Evolutionary conservation across 1,139 yeast genomes (phyloP).

Genomic region (Petasospora rhodanensis): DNA sequence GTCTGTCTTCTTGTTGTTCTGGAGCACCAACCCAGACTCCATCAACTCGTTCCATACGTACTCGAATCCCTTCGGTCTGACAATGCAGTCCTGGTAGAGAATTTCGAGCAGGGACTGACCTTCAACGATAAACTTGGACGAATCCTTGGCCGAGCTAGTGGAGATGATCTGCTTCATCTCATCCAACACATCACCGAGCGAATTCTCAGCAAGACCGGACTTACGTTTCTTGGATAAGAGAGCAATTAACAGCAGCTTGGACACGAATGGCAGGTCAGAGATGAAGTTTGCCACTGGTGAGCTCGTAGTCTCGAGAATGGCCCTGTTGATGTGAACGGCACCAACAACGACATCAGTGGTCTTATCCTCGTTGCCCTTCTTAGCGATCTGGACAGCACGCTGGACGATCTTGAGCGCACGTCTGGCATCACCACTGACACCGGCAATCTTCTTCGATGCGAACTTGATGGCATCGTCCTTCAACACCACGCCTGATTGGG

Average conservation of each 20-base stretch:
- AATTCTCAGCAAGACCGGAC: constrained; percentile 65
- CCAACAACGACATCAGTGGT: constrained; percentile 46
- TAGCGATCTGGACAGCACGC: constrained; percentile 88
- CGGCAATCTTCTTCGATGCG: constrained; percentile 91
- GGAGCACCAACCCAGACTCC: constrained; percentile 71
- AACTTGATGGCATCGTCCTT: constrained; percentile 80
- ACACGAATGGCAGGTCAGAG: constrained; percentile 55
- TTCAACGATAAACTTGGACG: constrained; percentile 26
- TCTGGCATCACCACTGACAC: constrained; percentile 97
- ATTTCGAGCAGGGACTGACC: constrained; percentile 27
- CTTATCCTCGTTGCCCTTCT: constrained; percentile 34
- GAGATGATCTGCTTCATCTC: constrained; percentile 56
- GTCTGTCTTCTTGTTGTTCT: constrained; percentile 62
- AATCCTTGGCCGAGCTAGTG: constrained; percentile 28
- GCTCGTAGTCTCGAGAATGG: constrained; percentile 74
- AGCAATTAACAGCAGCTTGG: constrained; percentile 69
- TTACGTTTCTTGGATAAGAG: constrained; percentile 61
- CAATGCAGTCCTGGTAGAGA: constrained; percentile 26
- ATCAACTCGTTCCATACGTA: constrained; percentile 59
- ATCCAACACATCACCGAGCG: constrained; percentile 72
- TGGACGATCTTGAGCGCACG: constrained; percentile 86
- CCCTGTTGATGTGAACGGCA: constrained; percentile 67
- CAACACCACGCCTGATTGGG: constrained; percentile 37
- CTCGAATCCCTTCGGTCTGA: constrained; percentile 43
- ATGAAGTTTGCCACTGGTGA: constrained; percentile 67